These are phyloP conservation scores for Polytrichum commune DNA, from an alignment of 225 moss, liverwort and hornwort species.

Conservation along the genomic window DNA sequence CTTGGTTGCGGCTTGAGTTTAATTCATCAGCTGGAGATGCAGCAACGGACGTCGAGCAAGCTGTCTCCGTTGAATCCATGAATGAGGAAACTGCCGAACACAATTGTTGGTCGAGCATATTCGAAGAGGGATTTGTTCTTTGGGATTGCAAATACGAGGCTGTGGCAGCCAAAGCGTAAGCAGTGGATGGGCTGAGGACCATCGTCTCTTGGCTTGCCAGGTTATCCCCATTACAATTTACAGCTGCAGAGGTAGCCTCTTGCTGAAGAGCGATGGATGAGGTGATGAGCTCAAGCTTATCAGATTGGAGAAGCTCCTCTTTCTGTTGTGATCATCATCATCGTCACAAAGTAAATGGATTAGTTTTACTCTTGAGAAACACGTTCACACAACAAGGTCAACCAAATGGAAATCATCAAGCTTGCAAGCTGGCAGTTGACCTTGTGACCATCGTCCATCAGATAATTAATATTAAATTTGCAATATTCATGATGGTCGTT, in stretches of 20 bases:
- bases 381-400: no score
- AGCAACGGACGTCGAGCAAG: constrained; percentile 22
- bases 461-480: no score
- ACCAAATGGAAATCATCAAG: no score
- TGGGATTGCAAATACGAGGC: constrained; percentile 42
- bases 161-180: constrained; percentile 47
- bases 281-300: constrained; percentile 36
- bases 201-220: constrained; percentile 28
- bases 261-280: constrained; percentile 26
- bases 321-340: constrained; percentile 9
- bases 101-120: constrained; percentile 22
- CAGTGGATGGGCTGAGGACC: constrained; percentile 35
- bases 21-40: constrained; percentile 19
- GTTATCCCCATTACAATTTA: constrained; percentile 28
- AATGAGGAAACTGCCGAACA: constrained; percentile 37
- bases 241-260: not conserved
- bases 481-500: no score
- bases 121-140: constrained; percentile 16
- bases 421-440: no score
- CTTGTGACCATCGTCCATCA: no score
- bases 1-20: not conserved
- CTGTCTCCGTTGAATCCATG: constrained; percentile 54
- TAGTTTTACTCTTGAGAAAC: no score
- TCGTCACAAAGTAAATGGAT: not conserved
- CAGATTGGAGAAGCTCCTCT: constrained; percentile 35